phyloP scores from a whole-genome alignment of 371 early-diverging fungal genomes.

The Mucor lusitanicus region DNA sequence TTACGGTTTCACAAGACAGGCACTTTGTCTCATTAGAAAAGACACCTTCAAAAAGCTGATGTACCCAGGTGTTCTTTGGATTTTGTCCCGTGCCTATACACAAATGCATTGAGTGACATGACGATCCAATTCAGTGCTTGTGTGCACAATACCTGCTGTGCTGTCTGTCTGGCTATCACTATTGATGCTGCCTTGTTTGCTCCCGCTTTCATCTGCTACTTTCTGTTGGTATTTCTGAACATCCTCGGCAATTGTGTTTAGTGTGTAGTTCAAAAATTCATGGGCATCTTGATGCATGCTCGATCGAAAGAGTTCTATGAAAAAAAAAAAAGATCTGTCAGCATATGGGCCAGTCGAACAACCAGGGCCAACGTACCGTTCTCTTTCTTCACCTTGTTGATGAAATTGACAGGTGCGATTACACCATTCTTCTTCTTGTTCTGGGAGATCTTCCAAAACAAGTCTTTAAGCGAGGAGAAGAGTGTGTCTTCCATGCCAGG shows the following conservation, averaged over 20 bases:
- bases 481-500: conserved; percentile 79
- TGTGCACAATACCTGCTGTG: neutral
- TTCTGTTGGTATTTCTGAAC: conserved; percentile 63
- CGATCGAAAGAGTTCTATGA: conserved; percentile 84
- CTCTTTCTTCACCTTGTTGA: conserved; percentile 84
- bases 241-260: conserved; percentile 92
- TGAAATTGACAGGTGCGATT: conserved; percentile 86
- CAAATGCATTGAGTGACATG: neutral
- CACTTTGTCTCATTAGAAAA: conserved; percentile 96
- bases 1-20: conserved; percentile 91
- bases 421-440: conserved; percentile 86
- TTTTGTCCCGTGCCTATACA: conserved; percentile 1
- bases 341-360: neutral
- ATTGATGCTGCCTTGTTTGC: conserved; percentile 13
- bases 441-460: conserved; percentile 83
- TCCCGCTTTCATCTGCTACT: conserved; percentile 6
- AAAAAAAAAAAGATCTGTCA: neutral
- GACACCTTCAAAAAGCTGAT: conserved; percentile 92
- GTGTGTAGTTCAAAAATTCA: conserved; percentile 92
- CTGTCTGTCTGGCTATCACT: conserved; percentile 10
- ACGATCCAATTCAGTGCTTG: neutral
- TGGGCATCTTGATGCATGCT: conserved; percentile 98
- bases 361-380: conserved; percentile 67
- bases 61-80: conserved; percentile 83
- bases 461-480: conserved; percentile 82